Percentiles rank a stretch among this genome's conserved stretches.
phyloP scores from a whole-genome alignment of 495 filamentous ascomycete genomes.

The Pseudomonodictys pantanalensis region DNA sequence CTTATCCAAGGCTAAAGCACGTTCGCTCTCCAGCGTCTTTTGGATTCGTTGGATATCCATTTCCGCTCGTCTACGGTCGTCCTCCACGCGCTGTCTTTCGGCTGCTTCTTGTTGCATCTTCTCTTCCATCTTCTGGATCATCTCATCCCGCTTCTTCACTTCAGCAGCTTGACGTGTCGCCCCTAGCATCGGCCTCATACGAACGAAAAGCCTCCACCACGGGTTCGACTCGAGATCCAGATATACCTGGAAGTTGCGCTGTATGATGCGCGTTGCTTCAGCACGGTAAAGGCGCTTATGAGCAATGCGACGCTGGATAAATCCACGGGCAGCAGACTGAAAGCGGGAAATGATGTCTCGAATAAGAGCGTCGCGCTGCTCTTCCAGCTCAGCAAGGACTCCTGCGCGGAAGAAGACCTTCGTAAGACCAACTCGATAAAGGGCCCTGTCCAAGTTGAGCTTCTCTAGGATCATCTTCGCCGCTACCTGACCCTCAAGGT shows the following conservation, averaged over 20 bases:
- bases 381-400: conserved; percentile 93
- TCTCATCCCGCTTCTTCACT: conserved; percentile 90
- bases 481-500: conserved; percentile 83
- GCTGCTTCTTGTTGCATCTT: conserved; percentile 75
- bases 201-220: conserved; percentile 95
- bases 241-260: conserved; percentile 87
- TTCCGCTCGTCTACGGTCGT: conserved; percentile 84
- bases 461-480: conserved; percentile 87
- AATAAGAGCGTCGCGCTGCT: conserved; percentile 87
- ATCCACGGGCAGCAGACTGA: conserved; percentile 86
- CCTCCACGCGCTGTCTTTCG: conserved; percentile 79
- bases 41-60: conserved; percentile 84
- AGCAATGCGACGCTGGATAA: conserved; percentile 78
- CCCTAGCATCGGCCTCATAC: conserved; percentile 91
- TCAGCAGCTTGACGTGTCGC: conserved; percentile 86
- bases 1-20: conserved; percentile 91
- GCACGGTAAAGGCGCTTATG: conserved; percentile 91
- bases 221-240: conserved; percentile 83
- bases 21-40: conserved; percentile 90
- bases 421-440: conserved; percentile 91
- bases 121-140: conserved; percentile 78
- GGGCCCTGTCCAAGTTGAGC: conserved; percentile 74
- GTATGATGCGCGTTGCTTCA: conserved; percentile 92
- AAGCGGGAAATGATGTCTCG: conserved; percentile 91
- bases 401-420: conserved; percentile 99